These are phyloP conservation scores for Pseudocercospora eumusae DNA, from an alignment of 2,329 filamentous ascomycete genomes.

Conservation along the genomic window DNA sequence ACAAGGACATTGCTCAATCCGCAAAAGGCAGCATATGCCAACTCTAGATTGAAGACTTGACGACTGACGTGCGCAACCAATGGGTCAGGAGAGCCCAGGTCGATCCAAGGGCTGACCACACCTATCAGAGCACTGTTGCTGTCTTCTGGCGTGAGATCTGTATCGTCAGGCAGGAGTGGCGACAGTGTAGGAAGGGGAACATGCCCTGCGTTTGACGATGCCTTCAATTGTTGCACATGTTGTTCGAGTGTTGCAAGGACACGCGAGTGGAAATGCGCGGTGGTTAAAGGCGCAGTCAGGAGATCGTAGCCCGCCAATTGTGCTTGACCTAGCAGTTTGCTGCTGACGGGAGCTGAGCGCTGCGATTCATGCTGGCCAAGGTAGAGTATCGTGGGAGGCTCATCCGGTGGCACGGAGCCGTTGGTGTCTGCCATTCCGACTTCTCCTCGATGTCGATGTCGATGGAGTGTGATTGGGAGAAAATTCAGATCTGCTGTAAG, in stretches of 20 bases:
- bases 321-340: constrained; percentile 66
- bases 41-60: constrained; percentile 85
- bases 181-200: constrained; percentile 51
- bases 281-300: constrained; percentile 77
- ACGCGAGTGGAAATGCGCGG: constrained; percentile 67
- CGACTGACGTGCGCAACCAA: constrained; percentile 82
- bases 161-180: constrained; percentile 78
- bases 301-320: constrained; percentile 69
- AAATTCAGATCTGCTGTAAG: not conserved
- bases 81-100: constrained; percentile 79
- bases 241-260: constrained; percentile 63
- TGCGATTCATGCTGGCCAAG: constrained; percentile 73
- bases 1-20: constrained; percentile 82
- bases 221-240: constrained; percentile 53
- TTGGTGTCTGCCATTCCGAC: constrained; percentile 16
- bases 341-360: constrained; percentile 46
- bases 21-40: constrained; percentile 94
- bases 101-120: constrained; percentile 88
- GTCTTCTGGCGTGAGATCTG: constrained; percentile 67
- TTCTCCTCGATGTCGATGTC: not conserved
- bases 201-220: constrained; percentile 43
- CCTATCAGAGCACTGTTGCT: constrained; percentile 73
- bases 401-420: constrained; percentile 29
- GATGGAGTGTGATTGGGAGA: not conserved
- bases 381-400: constrained; percentile 59